Percentiles rank a stretch among this genome's conserved stretches.
These are phyloP conservation scores for Triticum dicoccoides DNA, from an alignment of 176 grass and related monocot genomes.

Conservation along the genomic window DNA sequence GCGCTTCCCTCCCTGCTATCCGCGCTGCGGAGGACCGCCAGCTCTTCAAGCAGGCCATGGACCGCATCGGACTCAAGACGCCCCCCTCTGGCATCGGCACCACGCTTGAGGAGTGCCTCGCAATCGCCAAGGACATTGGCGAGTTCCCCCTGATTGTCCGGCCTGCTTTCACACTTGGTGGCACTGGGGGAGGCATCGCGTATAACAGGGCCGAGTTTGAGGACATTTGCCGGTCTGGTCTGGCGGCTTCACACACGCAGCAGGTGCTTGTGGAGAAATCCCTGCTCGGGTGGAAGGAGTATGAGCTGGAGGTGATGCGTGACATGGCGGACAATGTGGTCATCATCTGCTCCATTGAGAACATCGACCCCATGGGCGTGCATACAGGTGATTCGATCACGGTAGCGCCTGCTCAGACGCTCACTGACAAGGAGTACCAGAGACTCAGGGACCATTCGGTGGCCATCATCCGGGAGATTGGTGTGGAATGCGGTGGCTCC, in stretches of 20 bases:
- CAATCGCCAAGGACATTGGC: slow-evolving; percentile 67
- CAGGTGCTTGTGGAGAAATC: slow-evolving; percentile 98
- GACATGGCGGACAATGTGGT: slow-evolving; percentile 97
- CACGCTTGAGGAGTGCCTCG: slow-evolving; percentile 77
- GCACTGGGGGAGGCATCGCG: slow-evolving; percentile 89
- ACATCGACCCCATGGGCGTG: slow-evolving; percentile 96
- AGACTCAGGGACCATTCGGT: slow-evolving; percentile 74
- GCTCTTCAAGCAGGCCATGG: slow-evolving; percentile 96
- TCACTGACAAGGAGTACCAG: slow-evolving; percentile 98
- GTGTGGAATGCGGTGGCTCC: slow-evolving; percentile 94
- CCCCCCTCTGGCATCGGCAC: slow-evolving; percentile 89
- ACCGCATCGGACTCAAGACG: slow-evolving; percentile 86
- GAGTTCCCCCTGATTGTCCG: slow-evolving; percentile 88
- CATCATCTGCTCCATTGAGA: slow-evolving; percentile 99
- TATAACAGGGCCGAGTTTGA: slow-evolving; percentile 90
- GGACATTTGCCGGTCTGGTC: slow-evolving; percentile 74
- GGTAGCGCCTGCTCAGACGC: slow-evolving; percentile 82
- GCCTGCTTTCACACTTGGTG: slow-evolving; percentile 90
- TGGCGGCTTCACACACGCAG: slow-evolving; percentile 64
- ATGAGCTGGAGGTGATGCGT: slow-evolving; percentile 97
- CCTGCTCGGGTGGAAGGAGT: slow-evolving; percentile 97
- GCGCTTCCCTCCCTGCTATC: slow-evolving; percentile 84
- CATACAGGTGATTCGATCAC: slow-evolving; percentile 99
- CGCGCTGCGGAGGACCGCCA: slow-evolving; percentile 80
- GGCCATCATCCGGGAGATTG: slow-evolving; percentile 96